A percentile compares a stretch with the other conserved stretches of the same genome.
Conservation (phyloP, 352 stramenopile genomes). For the Globisporangium takayamanum region DNA sequence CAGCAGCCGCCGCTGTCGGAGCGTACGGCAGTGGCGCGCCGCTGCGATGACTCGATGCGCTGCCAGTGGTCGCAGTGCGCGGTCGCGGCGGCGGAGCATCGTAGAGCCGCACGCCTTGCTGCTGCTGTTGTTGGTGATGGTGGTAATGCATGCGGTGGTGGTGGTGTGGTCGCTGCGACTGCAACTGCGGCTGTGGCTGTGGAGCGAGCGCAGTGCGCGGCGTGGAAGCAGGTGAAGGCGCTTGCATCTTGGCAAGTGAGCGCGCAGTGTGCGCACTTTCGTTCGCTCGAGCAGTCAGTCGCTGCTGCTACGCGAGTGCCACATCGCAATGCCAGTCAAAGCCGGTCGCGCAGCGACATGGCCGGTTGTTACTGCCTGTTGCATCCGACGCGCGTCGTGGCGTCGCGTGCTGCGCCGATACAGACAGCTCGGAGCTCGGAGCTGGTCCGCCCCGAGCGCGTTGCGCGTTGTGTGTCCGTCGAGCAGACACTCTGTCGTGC, state of each 20-base stretch:
- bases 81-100: slow-evolving; percentile 1
- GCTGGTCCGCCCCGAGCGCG: too few relatives aligned
- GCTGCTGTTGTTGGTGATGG: background rate
- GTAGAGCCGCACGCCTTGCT: slow-evolving; percentile 10
- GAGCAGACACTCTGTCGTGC: too few relatives aligned
- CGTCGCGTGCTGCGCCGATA: background rate
- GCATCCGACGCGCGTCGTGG: background rate
- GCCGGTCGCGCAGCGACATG: background rate
- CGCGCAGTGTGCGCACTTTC: background rate
- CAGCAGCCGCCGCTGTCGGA: background rate
- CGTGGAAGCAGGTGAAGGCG: background rate
- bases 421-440: too few relatives aligned
- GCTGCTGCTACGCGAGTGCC: background rate
- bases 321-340: background rate
- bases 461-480: too few relatives aligned
- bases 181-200: background rate
- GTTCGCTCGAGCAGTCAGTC: background rate
- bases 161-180: background rate
- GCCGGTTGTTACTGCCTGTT: background rate
- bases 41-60: background rate
- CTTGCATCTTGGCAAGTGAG: background rate
- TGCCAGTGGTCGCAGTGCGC: background rate
- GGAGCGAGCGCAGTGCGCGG: background rate
- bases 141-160: background rate
- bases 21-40: background rate